These are phyloP conservation scores for Populus hybrid DNA, from an alignment of 441 rosid species.

Conservation along the genomic window DNA sequence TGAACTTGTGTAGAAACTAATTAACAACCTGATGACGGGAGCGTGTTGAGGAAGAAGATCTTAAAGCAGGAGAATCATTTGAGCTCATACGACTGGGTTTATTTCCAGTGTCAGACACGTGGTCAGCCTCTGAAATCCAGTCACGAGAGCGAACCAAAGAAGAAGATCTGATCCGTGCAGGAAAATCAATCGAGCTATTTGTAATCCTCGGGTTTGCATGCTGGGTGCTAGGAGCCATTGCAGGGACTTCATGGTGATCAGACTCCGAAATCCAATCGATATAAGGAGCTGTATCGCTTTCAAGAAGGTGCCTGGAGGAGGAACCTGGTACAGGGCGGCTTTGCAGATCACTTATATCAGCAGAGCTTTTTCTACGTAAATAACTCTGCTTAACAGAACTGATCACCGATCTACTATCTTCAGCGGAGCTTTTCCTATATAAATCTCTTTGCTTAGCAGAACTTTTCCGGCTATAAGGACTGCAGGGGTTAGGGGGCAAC, in stretches of 20 bases:
- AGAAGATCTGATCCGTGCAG: slow-evolving; percentile 9
- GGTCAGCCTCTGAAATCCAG: not conserved
- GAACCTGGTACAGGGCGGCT: slow-evolving; percentile 16
- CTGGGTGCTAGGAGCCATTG: slow-evolving; percentile 15
- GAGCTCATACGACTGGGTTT: slow-evolving; percentile 28
- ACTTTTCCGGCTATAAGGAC: slow-evolving; percentile 27
- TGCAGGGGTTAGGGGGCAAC: slow-evolving; percentile 46
- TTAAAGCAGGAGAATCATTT: slow-evolving; percentile 40
- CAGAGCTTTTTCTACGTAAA: slow-evolving; percentile 55
- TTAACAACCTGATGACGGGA: slow-evolving; percentile 49
- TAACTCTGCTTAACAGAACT: slow-evolving; percentile 21
- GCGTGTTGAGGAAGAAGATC: slow-evolving; percentile 39
- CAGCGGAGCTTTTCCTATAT: slow-evolving; percentile 8
- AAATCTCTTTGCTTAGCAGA: slow-evolving; percentile 4
- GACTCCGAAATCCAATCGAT: slow-evolving; percentile 47
- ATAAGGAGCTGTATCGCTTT: slow-evolving; percentile 43
- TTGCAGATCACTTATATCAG: slow-evolving; percentile 42
- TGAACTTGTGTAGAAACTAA: not conserved
- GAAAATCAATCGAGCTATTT: not conserved
- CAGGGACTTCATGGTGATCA: slow-evolving; percentile 15
- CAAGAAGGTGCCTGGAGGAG: slow-evolving; percentile 55
- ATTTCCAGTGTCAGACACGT: slow-evolving; percentile 27
- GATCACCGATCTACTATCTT: not conserved
- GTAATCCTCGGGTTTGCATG: slow-evolving; percentile 7
- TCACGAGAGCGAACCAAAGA: slow-evolving; percentile 9